Percentiles rank a stretch among this genome's conserved stretches.
Evolutionary conservation across 768 basidiomycete genomes (phyloP).

Genomic region (Leccinum broughii): DNA sequence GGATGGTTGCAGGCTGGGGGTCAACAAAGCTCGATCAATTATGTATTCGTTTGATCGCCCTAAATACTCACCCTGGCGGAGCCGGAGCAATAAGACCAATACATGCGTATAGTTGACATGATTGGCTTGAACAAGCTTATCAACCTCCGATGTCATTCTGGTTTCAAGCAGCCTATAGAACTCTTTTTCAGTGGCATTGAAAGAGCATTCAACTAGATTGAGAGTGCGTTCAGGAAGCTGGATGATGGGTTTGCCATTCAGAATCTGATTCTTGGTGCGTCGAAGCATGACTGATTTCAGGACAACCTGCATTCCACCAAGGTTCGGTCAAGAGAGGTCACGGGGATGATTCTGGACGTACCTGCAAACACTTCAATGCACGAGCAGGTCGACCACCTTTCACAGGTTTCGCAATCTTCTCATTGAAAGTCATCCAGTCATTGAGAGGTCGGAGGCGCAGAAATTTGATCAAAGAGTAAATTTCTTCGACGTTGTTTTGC

Average conservation of each 20-base stretch:
- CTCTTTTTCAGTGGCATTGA: conserved; percentile 70
- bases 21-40: background rate
- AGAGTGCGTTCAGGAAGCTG: conserved; percentile 76
- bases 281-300: conserved; percentile 88
- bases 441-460: conserved; percentile 80
- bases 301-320: conserved; percentile 54
- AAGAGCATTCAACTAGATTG: conserved; percentile 71
- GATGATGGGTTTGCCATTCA: conserved; percentile 82
- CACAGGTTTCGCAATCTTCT: conserved; percentile 76
- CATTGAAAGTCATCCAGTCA: conserved; percentile 77
- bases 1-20: conserved; percentile 87
- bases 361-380: conserved; percentile 86
- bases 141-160: conserved; percentile 64
- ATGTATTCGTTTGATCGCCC: background rate
- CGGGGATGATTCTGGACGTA: conserved; percentile 27
- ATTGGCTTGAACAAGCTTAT: conserved; percentile 60
- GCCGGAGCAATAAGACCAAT: conserved; percentile 69
- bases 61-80: conserved; percentile 75
- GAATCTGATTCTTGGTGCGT: conserved; percentile 68
- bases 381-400: conserved; percentile 60
- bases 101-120: conserved; percentile 68
- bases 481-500: conserved; percentile 90
- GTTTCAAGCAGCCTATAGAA: conserved; percentile 78
- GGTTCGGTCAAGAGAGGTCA: background rate
- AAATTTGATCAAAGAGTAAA: conserved; percentile 89